Conservation (phyloP, 1,139 yeast genomes). For the Kodamaea derodonti region DNA sequence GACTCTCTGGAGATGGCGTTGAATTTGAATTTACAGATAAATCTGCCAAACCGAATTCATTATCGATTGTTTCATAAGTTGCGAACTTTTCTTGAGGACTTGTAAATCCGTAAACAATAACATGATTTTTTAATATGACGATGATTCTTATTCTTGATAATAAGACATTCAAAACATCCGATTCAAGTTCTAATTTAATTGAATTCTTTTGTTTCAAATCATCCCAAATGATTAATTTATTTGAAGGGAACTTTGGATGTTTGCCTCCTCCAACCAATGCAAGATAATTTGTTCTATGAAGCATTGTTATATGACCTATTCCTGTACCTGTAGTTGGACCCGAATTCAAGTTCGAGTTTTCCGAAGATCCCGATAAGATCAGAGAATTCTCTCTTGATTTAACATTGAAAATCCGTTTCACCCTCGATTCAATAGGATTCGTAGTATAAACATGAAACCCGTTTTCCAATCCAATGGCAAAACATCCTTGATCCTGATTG, state of each 20-base stretch:
- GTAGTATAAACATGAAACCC: slow-evolving; percentile 88
- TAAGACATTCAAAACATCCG: slow-evolving; percentile 69
- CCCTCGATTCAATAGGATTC: slow-evolving; percentile 80
- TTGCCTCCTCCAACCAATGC: slow-evolving; percentile 89
- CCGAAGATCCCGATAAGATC: neutral
- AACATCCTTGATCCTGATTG: slow-evolving; percentile 89
- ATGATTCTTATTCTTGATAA: slow-evolving; percentile 73
- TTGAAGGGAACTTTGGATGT: slow-evolving; percentile 70
- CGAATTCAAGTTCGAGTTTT: slow-evolving; percentile 1
- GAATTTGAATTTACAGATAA: slow-evolving; percentile 35
- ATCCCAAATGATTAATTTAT: slow-evolving; percentile 85
- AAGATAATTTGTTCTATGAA: slow-evolving; percentile 83
- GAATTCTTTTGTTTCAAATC: slow-evolving; percentile 77
- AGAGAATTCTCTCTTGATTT: slow-evolving; percentile 3
- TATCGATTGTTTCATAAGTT: slow-evolving; percentile 67
- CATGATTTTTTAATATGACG: slow-evolving; percentile 63
- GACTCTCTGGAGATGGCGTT: neutral
- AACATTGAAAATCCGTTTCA: slow-evolving; percentile 51
- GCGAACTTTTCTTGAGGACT: slow-evolving; percentile 72
- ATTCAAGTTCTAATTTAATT: slow-evolving; percentile 68
- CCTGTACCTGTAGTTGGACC: slow-evolving; percentile 58
- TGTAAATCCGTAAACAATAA: slow-evolving; percentile 74
- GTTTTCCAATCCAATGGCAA: slow-evolving; percentile 74
- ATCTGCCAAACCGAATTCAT: slow-evolving; percentile 68
- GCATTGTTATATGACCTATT: slow-evolving; percentile 74